A percentile compares a stretch with the other conserved stretches of the same genome.
Evolutionary conservation across 164 flowering plant genomes (phyloP).

Genomic region (Dillenia suffruticosa): DNA sequence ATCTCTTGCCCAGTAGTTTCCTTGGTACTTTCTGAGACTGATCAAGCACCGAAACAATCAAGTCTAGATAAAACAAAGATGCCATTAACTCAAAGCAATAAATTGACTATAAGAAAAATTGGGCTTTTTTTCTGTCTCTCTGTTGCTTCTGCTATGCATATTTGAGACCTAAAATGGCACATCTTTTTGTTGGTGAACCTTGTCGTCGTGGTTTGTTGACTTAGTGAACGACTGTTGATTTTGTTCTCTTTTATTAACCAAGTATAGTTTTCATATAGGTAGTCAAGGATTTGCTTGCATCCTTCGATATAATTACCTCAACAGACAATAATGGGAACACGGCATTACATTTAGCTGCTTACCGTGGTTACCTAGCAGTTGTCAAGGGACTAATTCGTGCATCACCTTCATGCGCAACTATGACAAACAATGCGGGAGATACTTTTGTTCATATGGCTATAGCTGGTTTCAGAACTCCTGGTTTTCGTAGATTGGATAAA

Average conservation of each 20-base stretch:
- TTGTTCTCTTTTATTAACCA: background rate
- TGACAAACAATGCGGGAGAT: constrained; percentile 62
- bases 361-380: constrained; percentile 62
- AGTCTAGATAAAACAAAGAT: too few species aligned
- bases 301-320: constrained; percentile 44
- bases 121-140: too few species aligned
- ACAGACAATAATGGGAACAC: constrained; percentile 77
- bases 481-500: constrained; percentile 68
- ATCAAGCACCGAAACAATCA: too few species aligned
- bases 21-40: too few species aligned
- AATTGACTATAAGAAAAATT: too few species aligned
- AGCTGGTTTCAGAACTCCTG: constrained; percentile 72
- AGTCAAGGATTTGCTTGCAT: constrained; percentile 53
- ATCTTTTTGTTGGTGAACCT: too few species aligned
- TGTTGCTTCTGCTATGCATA: too few species aligned
- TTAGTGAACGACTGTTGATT: too few species aligned
- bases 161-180: too few species aligned
- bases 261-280: constrained; percentile 40
- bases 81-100: too few species aligned
- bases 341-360: constrained; percentile 77
- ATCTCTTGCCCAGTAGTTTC: too few species aligned
- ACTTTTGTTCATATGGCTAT: constrained; percentile 89
- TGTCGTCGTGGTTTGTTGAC: too few species aligned
- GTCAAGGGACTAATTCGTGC: constrained; percentile 43
- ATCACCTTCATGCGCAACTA: constrained; percentile 36